These are phyloP conservation scores for Nicotiana obtusifolia DNA, from an alignment of 257 asterid genomes.

Conservation along the genomic window DNA sequence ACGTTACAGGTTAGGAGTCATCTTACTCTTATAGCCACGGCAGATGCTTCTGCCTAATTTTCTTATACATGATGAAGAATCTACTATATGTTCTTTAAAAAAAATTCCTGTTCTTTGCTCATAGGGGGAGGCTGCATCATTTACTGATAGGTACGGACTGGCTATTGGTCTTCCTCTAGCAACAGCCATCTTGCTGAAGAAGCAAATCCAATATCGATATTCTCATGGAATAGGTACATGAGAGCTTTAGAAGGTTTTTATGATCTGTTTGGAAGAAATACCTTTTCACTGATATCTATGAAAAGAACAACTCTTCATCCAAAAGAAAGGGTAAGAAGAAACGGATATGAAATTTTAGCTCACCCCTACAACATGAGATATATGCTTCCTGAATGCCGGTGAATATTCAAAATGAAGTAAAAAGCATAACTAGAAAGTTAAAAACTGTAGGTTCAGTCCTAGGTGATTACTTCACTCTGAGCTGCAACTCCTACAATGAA, in stretches of 20 bases:
- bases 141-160: slow-evolving; percentile 72
- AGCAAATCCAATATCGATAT: slow-evolving; percentile 69
- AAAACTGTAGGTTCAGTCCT: neutral
- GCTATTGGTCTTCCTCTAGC: slow-evolving; percentile 74
- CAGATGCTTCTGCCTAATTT: neutral
- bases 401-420: neutral
- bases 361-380: neutral
- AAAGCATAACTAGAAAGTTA: neutral
- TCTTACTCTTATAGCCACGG: neutral
- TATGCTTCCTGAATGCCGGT: neutral
- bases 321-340: neutral
- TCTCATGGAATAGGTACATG: slow-evolving; percentile 83
- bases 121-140: slow-evolving; percentile 93
- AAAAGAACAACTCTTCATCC: neutral
- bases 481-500: neutral
- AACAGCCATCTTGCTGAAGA: slow-evolving; percentile 52
- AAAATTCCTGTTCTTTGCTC: neutral
- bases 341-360: neutral
- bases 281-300: neutral
- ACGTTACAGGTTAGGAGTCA: slow-evolving; percentile 67
- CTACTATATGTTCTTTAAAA: neutral
- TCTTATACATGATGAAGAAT: neutral
- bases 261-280: neutral
- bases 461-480: neutral
- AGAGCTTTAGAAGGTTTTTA: neutral